phyloP scores from a whole-genome alignment of 768 basidiomycete genomes.

The Sarcomyxa edulis region DNA sequence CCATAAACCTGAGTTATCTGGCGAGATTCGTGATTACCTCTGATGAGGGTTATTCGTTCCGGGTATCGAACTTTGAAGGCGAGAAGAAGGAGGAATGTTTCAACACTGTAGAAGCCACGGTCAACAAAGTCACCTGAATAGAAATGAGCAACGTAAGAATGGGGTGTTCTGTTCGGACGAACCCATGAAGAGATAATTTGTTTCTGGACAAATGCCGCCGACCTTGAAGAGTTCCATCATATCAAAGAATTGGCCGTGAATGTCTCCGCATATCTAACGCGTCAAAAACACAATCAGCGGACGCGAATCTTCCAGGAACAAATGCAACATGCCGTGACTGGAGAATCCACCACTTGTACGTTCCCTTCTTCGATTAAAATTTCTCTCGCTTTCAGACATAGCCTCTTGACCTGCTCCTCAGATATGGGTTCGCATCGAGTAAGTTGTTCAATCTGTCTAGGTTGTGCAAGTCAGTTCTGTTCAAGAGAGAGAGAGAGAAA shows the following conservation, averaged over 20 bases:
- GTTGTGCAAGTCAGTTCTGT: constrained; percentile 21
- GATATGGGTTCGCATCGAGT: constrained; percentile 92
- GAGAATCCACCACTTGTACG: constrained; percentile 92
- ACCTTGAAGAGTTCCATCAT: constrained; percentile 93
- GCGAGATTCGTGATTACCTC: constrained; percentile 96
- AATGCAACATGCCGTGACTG: constrained; percentile 72
- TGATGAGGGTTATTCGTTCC: constrained; percentile 93
- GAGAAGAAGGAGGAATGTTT: constrained; percentile 91
- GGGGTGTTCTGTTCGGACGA: constrained; percentile 23
- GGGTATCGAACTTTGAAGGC: constrained; percentile 97
- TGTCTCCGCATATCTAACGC: constrained; percentile 84
- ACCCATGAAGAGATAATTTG: constrained; percentile 98
- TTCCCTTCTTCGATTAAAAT: constrained; percentile 98
- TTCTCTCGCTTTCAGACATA: constrained; percentile 95
- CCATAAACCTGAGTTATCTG: constrained; percentile 97
- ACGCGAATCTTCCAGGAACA: constrained; percentile 7
- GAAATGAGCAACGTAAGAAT: constrained; percentile 9
- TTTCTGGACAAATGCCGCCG: constrained; percentile 88
- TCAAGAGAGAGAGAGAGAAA: constrained; percentile 4
- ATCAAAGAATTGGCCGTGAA: constrained; percentile 97
- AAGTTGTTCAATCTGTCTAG: constrained; percentile 92
- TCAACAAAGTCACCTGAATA: constrained; percentile 94
- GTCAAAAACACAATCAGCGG: neutral
- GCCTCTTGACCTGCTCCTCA: constrained; percentile 90
- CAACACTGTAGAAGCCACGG: constrained; percentile 94